A percentile compares a stretch with the other conserved stretches of the same genome.
These are phyloP conservation scores for Capsicum baccatum DNA, from an alignment of 257 asterid species.

Conservation along the genomic window DNA sequence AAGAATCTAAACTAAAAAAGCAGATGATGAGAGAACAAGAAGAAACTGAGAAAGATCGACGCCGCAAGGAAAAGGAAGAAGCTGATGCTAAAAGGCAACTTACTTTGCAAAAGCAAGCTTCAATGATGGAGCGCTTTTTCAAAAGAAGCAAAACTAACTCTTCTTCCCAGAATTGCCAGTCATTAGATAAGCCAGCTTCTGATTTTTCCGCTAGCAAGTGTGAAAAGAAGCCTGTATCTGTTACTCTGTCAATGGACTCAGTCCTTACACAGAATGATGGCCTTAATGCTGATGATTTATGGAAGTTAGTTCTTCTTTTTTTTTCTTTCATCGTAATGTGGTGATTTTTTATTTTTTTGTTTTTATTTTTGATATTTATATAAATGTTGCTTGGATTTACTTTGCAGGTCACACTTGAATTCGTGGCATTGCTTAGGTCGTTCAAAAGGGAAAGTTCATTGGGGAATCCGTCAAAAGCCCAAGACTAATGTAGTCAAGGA, in stretches of 20 bases:
- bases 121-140: conserved; percentile 90
- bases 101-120: conserved; percentile 84
- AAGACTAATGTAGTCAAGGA: conserved; percentile 77
- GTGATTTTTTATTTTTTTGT: not conserved
- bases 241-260: conserved; percentile 67
- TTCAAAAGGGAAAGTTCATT: conserved; percentile 54
- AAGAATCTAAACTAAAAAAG: conserved; percentile 71
- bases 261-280: conserved; percentile 50
- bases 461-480: conserved; percentile 86
- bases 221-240: conserved; percentile 53
- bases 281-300: conserved; percentile 51
- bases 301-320: conserved; percentile 56
- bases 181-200: conserved; percentile 41
- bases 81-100: conserved; percentile 65
- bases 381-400: conserved; percentile 16
- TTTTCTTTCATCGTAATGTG: not conserved
- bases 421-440: conserved; percentile 62
- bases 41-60: conserved; percentile 72
- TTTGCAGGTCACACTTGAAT: conserved; percentile 68
- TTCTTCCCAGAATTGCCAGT: conserved; percentile 43
- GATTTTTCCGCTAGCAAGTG: conserved; percentile 40
- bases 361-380: not conserved
- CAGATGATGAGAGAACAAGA: conserved; percentile 74
- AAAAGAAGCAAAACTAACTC: conserved; percentile 53
- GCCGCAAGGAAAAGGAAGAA: conserved; percentile 88